Conservation (phyloP, 2,329 filamentous ascomycete genomes). For the Juglanconis sp. region DNA sequence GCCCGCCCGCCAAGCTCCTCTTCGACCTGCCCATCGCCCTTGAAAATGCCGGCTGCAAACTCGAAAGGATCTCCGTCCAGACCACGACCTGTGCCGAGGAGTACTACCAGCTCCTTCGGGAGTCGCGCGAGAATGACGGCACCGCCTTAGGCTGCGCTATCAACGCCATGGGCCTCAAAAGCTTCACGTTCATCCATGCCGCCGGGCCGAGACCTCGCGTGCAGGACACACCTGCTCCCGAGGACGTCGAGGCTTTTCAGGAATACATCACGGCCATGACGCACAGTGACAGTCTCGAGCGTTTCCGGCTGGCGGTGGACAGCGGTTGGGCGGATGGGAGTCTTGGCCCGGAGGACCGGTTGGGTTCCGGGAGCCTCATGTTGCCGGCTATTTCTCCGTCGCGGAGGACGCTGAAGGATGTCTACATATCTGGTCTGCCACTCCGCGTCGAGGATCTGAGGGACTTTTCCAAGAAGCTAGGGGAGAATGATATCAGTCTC, state of each 20-base stretch:
- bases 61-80: constrained; percentile 9
- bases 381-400: not conserved
- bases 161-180: not conserved
- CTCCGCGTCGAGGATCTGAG: constrained; percentile 2
- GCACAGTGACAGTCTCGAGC: constrained; percentile 4
- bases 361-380: not conserved
- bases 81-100: constrained; percentile 5
- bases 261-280: constrained; percentile 8
- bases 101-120: constrained; percentile 1
- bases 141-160: not conserved
- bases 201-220: not conserved
- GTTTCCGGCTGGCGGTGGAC: constrained; percentile 7
- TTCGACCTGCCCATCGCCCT: constrained; percentile 3
- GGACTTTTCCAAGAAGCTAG: not conserved
- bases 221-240: not conserved
- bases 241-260: not conserved
- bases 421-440: constrained; percentile 6
- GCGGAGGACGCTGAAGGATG: not conserved
- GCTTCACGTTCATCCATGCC: constrained; percentile 8
- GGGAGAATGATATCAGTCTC: not conserved
- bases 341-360: not conserved
- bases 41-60: not conserved
- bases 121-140: not conserved
- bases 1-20: not conserved
- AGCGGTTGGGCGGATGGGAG: constrained; percentile 5